Evolutionary conservation across 2,329 filamentous ascomycete species (phyloP).

Genomic region (Trichoderma sp.): DNA sequence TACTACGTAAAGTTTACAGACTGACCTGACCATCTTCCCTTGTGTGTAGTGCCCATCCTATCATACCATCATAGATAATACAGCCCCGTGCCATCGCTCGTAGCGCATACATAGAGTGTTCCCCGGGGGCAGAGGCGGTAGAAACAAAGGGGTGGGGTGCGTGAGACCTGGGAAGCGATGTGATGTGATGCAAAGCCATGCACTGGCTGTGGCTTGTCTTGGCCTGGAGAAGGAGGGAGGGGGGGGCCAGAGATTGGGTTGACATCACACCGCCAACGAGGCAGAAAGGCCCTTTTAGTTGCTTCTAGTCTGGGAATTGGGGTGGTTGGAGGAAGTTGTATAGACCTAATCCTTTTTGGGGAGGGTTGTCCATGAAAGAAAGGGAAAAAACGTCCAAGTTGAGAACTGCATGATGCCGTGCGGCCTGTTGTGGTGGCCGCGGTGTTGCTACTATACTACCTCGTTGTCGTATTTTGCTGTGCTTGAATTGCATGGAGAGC

Average conservation of each 20-base stretch:
- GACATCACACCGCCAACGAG: slow-evolving; percentile 22
- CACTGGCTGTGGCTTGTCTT: slow-evolving; percentile 5
- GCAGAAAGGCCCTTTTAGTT: neutral
- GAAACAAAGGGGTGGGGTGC: slow-evolving; percentile 6
- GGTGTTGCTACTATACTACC: neutral
- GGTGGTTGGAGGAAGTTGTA: neutral
- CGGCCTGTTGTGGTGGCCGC: neutral
- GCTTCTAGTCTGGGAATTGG: slow-evolving; percentile 9
- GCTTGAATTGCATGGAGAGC: neutral
- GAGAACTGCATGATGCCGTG: neutral
- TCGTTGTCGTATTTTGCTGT: neutral
- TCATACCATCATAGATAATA: neutral
- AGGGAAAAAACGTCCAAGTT: neutral
- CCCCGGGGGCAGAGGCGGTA: neutral
- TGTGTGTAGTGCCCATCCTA: neutral
- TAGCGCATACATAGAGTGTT: neutral
- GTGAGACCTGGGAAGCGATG: slow-evolving; percentile 19
- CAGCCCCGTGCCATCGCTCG: neutral
- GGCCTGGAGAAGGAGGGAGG: neutral
- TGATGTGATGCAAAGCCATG: slow-evolving; percentile 20
- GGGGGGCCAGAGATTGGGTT: slow-evolving; percentile 11
- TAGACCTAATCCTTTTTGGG: neutral
- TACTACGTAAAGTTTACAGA: neutral
- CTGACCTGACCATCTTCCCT: neutral
- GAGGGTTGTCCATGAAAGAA: too few species aligned